Percentiles rank a stretch among this genome's conserved stretches.
Evolutionary conservation across 768 basidiomycete genomes (phyloP).

Genomic region (Sarcomyxa edulis): DNA sequence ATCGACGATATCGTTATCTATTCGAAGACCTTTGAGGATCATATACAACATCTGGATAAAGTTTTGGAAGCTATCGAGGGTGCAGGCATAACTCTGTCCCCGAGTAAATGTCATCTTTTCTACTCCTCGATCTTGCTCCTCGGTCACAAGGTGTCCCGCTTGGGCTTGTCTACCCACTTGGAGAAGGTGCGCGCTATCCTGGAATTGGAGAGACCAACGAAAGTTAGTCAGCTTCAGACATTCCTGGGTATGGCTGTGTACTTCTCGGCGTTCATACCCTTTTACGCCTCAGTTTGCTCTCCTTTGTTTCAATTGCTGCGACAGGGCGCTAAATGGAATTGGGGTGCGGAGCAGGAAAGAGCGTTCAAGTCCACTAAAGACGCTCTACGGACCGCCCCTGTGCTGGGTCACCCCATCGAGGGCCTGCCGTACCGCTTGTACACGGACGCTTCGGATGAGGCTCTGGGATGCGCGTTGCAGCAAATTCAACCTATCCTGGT

Average conservation of each 20-base stretch:
- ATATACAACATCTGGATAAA: slow-evolving; percentile 23
- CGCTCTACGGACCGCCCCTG: slow-evolving; percentile 21
- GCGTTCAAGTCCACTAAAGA: neutral
- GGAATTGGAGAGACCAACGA: slow-evolving; percentile 19
- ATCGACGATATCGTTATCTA: slow-evolving; percentile 38
- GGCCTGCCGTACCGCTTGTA: slow-evolving; percentile 26
- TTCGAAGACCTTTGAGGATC: slow-evolving; percentile 20
- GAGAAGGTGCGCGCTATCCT: slow-evolving; percentile 32
- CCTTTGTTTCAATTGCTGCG: slow-evolving; percentile 28
- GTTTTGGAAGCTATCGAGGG: slow-evolving; percentile 21
- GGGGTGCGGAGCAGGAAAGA: slow-evolving; percentile 7
- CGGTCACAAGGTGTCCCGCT: too few species aligned
- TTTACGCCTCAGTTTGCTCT: slow-evolving; percentile 24
- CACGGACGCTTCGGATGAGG: too few species aligned
- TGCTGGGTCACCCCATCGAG: slow-evolving; percentile 22
- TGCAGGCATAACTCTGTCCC: slow-evolving; percentile 26
- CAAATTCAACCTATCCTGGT: slow-evolving; percentile 21
- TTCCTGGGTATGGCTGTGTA: too few species aligned
- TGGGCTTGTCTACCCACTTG: slow-evolving; percentile 28
- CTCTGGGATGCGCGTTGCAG: too few species aligned
- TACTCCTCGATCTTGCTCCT: slow-evolving; percentile 28
- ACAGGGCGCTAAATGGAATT: slow-evolving; percentile 19
- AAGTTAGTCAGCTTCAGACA: slow-evolving; percentile 20
- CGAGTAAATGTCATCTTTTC: slow-evolving; percentile 29
- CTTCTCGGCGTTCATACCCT: slow-evolving; percentile 30